A percentile compares a stretch with the other conserved stretches of the same genome.
These are phyloP conservation scores for Rhynchospora tenuis DNA, from an alignment of 176 grass and related monocot genomes.

Conservation along the genomic window DNA sequence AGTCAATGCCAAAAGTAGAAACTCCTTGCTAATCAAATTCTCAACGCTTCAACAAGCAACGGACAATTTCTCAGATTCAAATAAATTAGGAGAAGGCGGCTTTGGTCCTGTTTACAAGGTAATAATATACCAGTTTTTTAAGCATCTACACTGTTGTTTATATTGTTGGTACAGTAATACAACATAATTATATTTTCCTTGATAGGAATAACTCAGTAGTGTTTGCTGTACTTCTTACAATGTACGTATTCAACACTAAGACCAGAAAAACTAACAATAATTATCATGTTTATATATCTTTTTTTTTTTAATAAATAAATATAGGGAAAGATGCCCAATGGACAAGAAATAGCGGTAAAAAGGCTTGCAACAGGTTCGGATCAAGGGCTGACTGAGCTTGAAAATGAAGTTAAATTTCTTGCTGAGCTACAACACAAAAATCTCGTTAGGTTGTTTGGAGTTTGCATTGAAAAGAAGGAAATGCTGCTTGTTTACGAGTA, in stretches of 20 bases:
- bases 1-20: slow-evolving; percentile 30
- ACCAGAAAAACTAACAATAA: background rate
- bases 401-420: slow-evolving; percentile 42
- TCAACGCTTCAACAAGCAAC: slow-evolving; percentile 29
- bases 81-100: slow-evolving; percentile 38
- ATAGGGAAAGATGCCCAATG: slow-evolving; percentile 36
- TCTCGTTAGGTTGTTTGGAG: slow-evolving; percentile 45
- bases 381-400: slow-evolving; percentile 30
- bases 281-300: no score
- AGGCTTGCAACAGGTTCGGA: slow-evolving; percentile 24
- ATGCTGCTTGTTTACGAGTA: slow-evolving; percentile 55
- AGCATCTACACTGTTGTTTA: background rate
- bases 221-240: no score
- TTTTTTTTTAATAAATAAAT: background rate
- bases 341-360: slow-evolving; percentile 52
- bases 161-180: background rate
- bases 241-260: background rate
- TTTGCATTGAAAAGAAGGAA: slow-evolving; percentile 34
- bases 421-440: slow-evolving; percentile 55
- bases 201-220: no score
- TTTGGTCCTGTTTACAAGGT: slow-evolving; percentile 42
- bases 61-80: slow-evolving; percentile 24
- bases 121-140: background rate
- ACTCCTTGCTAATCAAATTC: slow-evolving; percentile 38
- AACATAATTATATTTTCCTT: background rate